A percentile compares a stretch with the other conserved stretches of the same genome.
phyloP scores from a whole-genome alignment of 75 land plant species.

The Chamaecyparis obtusa region DNA sequence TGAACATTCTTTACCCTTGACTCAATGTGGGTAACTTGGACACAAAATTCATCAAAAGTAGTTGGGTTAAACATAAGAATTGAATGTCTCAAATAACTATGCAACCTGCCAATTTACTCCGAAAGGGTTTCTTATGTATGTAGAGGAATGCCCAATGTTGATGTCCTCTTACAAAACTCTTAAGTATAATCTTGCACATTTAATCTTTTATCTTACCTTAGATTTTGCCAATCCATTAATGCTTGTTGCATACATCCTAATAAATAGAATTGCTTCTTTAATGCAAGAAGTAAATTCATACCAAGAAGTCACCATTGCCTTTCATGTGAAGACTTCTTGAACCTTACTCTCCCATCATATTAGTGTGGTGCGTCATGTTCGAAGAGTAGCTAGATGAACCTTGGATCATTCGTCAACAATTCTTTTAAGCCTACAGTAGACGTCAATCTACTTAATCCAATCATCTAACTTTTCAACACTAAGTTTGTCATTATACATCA shows the following conservation, averaged over 20 bases:
- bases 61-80: background rate
- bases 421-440: background rate
- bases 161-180: background rate
- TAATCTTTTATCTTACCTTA: background rate
- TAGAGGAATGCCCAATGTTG: background rate
- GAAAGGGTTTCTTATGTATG: background rate
- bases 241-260: background rate
- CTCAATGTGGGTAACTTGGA: background rate
- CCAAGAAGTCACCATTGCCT: background rate
- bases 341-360: background rate
- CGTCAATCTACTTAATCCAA: background rate
- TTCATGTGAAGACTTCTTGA: background rate
- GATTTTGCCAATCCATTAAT: background rate
- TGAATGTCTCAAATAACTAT: background rate
- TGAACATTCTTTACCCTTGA: background rate
- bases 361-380: background rate
- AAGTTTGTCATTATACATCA: background rate
- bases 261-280: background rate
- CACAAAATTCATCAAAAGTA: background rate
- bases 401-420: background rate
- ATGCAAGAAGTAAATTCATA: background rate
- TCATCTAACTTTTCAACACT: background rate
- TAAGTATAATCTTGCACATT: background rate
- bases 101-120: background rate
- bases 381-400: background rate